phyloP scores from a whole-genome alignment of 805 yeast genomes.

The Wickerhamomyces canadensis region DNA sequence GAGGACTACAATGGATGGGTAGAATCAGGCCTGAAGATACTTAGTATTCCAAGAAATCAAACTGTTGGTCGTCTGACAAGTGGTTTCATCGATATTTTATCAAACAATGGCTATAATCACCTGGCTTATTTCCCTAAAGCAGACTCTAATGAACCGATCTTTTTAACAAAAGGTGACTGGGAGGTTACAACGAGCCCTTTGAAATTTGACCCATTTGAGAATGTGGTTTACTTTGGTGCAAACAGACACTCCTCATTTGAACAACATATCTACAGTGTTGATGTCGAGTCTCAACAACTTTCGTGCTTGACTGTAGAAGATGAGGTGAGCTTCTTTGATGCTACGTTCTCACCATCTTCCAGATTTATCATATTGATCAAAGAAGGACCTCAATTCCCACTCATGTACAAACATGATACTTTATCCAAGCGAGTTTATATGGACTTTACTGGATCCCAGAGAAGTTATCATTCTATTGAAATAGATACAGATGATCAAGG shows the following conservation, averaged over 20 bases:
- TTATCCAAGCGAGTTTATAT: constrained; percentile 6
- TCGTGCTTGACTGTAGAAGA: constrained; percentile 27
- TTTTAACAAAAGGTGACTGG: constrained; percentile 43
- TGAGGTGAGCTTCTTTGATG: constrained; percentile 40
- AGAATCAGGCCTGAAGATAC: constrained; percentile 40
- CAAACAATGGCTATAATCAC: constrained; percentile 51
- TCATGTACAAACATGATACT: constrained; percentile 9
- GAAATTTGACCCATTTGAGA: constrained; percentile 40
- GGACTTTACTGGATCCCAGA: constrained; percentile 15
- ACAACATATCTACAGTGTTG: constrained; percentile 52
- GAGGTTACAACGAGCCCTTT: constrained; percentile 42
- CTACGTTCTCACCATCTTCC: constrained; percentile 52
- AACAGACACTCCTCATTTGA: constrained; percentile 46
- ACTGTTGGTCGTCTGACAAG: constrained; percentile 24
- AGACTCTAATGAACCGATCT: constrained; percentile 32
- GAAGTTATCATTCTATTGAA: constrained; percentile 17
- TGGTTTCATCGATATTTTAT: constrained; percentile 64
- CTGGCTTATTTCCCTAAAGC: constrained; percentile 53
- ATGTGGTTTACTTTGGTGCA: constrained; percentile 49
- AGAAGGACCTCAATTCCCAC: constrained; percentile 21
- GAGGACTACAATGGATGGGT: constrained; percentile 50
- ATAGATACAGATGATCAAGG: constrained; percentile 17
- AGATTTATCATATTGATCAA: constrained; percentile 40
- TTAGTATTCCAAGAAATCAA: constrained; percentile 32
- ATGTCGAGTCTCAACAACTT: constrained; percentile 26